phyloP scores from a whole-genome alignment of 352 stramenopile genomes.

The Phytophthora colocasiae region DNA sequence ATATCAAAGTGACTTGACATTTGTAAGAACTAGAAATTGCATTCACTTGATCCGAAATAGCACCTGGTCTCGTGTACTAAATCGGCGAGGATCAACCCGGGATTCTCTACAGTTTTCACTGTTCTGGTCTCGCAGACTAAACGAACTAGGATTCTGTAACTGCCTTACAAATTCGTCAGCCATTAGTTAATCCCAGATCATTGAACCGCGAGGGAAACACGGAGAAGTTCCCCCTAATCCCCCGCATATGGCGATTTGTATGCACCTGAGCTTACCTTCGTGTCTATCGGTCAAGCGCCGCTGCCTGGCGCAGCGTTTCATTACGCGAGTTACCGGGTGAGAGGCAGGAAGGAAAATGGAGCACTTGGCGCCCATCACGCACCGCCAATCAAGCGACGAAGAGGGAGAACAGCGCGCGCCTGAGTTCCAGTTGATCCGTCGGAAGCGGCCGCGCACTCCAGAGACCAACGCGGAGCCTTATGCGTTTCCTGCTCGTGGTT shows the following conservation, averaged over 20 bases:
- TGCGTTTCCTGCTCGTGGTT: conserved; percentile 11
- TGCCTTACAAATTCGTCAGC: not conserved
- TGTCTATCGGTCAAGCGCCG: conserved; percentile 17
- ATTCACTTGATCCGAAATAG: conserved; percentile 1
- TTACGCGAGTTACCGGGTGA: conserved; percentile 34
- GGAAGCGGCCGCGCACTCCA: conserved; percentile 53
- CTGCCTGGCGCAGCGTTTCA: conserved; percentile 24
- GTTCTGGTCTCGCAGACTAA: conserved; percentile 35
- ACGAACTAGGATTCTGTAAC: conserved; percentile 9
- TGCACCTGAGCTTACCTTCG: conserved; percentile 24
- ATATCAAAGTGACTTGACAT: conserved; percentile 11
- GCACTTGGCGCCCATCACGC: conserved; percentile 21
- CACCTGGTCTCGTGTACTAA: conserved; percentile 44
- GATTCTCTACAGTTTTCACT: conserved; percentile 13
- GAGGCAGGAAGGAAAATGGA: conserved; percentile 23
- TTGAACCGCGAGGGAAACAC: conserved; percentile 42
- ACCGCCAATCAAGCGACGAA: conserved; percentile 18
- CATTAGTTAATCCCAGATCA: conserved; percentile 22
- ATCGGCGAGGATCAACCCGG: conserved; percentile 9
- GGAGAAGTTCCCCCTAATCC: conserved; percentile 20
- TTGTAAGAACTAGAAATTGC: conserved; percentile 12
- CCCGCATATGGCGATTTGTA: conserved; percentile 42
- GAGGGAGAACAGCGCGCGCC: conserved; percentile 14
- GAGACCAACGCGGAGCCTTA: conserved; percentile 5
- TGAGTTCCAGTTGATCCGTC: conserved; percentile 47